Base-by-base conservation (phyloP, 805 yeast genomes). In the Candida corydali region DNA sequence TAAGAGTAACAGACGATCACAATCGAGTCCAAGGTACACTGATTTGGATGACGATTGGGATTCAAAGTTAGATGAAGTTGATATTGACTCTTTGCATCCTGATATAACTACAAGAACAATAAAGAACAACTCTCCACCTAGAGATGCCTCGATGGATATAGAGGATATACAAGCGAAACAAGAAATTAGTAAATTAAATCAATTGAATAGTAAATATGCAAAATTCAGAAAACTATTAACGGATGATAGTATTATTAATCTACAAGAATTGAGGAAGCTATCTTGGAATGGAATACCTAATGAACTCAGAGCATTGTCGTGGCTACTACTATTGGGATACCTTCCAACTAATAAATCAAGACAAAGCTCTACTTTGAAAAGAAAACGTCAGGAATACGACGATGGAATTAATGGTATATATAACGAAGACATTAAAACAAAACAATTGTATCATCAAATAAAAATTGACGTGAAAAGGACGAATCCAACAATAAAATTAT, bases 271-370 rank as follows among this genome's bases (percentile, higher is more conserved):
- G 37, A 73, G 86, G 43, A 79, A 83, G 52, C 70, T 88, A 34
- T 76, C 96, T 12, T 93, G 98, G 98, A 84, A 89, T 50, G 98
- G 99, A 2, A 76, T 93, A 5, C 98, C 98, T 0, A 63, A 73
- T 9, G 81, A 80, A 39, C 69, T 88, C 39, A 69, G 98, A 40
- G 85, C 97, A 0, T 61, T 82, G 27, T 78, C 85, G 9, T 93
- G 98, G 98, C 95, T 87, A 61, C 63, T 89, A 12, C 59, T 93
- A 33, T 70, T 91, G 35, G 98, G 98, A 1, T 93, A 93, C 55
- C 63, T 91, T 25, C 96, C 98, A 1, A 77, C 93, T 1, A 93
- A 88, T 54, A 74, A 81, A 17, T 77, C 81, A 31, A 71, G 98
- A 37, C 80, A 95, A 47, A 75, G 64, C 4, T 57, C 80, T 0